Conservation (phyloP, 2,329 filamentous ascomycete species). For the Colletotrichum acutatum region DNA sequence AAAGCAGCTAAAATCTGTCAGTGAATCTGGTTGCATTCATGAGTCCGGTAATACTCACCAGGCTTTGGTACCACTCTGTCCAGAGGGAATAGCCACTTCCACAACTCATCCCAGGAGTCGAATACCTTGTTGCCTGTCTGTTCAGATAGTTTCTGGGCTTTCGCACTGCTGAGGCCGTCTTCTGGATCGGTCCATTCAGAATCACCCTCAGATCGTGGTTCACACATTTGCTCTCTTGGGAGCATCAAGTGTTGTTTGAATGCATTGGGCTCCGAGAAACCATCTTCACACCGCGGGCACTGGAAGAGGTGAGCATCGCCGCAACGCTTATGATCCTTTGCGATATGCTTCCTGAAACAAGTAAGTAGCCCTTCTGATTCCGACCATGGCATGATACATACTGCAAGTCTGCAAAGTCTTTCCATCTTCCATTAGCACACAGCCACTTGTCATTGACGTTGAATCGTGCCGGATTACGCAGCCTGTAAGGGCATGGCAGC, state of each 20-base stretch:
- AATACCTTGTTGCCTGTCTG: not conserved
- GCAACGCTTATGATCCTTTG: constrained; percentile 54
- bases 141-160: constrained; percentile 3
- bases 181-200: not conserved
- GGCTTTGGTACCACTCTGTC: constrained; percentile 21
- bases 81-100: constrained; percentile 17
- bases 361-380: not conserved
- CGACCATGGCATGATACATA: not conserved
- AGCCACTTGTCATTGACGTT: constrained; percentile 56
- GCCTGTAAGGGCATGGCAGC: constrained; percentile 52
- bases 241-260: constrained; percentile 51
- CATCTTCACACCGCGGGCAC: constrained; percentile 52
- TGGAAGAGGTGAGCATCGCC: constrained; percentile 49
- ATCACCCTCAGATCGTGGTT: constrained; percentile 29
- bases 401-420: constrained; percentile 50
- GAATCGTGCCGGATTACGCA: constrained; percentile 56
- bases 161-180: constrained; percentile 11
- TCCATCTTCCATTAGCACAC: constrained; percentile 55
- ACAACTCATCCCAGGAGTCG: constrained; percentile 24
- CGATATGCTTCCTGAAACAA: constrained; percentile 50
- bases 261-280: constrained; percentile 50
- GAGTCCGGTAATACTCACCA: not conserved
- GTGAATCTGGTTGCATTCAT: fast-evolving
- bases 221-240: constrained; percentile 54
- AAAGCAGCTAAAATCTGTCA: constrained; percentile 5